Conservation (phyloP, 352 stramenopile species). For the Phytophthora ohioensis region DNA sequence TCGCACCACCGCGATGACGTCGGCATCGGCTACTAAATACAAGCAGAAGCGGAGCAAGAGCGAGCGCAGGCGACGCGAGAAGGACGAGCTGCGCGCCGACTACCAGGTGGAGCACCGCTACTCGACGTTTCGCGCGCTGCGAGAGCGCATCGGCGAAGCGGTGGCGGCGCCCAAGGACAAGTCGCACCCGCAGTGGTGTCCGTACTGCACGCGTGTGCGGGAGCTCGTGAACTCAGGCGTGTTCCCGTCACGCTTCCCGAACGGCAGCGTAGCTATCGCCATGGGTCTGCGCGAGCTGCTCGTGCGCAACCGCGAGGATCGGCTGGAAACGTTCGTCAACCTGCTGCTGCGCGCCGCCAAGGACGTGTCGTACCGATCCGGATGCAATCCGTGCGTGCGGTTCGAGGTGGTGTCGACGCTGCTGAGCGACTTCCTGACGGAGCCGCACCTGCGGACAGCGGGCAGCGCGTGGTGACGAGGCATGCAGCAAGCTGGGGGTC, state of each 20-base stretch:
- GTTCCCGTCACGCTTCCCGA: conserved; percentile 59
- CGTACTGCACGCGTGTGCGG: conserved; percentile 58
- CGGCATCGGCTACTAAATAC: not conserved
- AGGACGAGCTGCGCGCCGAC: conserved; percentile 32
- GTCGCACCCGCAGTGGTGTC: conserved; percentile 67
- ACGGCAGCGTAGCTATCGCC: conserved; percentile 31
- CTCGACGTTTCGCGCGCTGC: conserved; percentile 46
- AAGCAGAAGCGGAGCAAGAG: conserved; percentile 17
- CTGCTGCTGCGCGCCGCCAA: conserved; percentile 53
- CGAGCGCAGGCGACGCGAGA: conserved; percentile 30
- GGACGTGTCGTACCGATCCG: conserved; percentile 62
- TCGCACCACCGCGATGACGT: not conserved
- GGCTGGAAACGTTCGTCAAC: conserved; percentile 56
- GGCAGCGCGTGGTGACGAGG: conserved; percentile 11
- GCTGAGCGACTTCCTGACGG: conserved; percentile 62
- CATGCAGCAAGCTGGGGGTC: not conserved
- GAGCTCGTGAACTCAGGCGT: conserved; percentile 45
- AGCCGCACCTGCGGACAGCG: conserved; percentile 33
- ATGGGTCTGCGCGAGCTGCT: conserved; percentile 26
- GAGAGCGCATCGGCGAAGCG: conserved; percentile 41
- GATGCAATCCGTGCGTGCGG: conserved; percentile 48
- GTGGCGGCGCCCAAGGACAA: conserved; percentile 35
- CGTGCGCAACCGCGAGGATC: conserved; percentile 40
- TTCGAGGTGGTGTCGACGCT: conserved; percentile 59
- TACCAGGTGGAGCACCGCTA: conserved; percentile 70